These are phyloP conservation scores for Penicillium aurantiogriseum DNA, from an alignment of 2,329 filamentous ascomycete genomes.

Conservation along the genomic window DNA sequence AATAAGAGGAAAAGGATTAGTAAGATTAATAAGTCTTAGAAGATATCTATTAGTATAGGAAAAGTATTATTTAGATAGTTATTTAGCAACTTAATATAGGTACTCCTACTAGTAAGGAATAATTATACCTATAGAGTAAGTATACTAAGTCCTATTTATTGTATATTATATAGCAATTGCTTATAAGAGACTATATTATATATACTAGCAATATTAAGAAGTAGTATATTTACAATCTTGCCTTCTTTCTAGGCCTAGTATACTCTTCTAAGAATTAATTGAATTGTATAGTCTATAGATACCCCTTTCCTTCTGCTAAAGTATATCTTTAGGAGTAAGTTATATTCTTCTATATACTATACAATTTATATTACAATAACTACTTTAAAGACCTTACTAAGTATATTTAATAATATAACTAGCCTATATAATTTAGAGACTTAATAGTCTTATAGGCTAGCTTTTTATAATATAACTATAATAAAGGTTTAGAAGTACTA, in stretches of 20 bases:
- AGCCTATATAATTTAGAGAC: no score
- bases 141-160: neutral
- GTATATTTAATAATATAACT: neutral
- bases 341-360: neutral
- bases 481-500: no score
- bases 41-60: neutral
- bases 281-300: neutral
- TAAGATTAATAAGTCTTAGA: constrained; percentile 1
- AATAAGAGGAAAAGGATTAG: constrained; percentile 11
- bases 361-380: neutral
- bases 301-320: constrained; percentile 3
- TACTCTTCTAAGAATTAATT: neutral
- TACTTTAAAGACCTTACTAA: neutral
- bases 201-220: neutral
- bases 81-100: neutral
- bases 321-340: neutral
- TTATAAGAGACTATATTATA: constrained; percentile 1
- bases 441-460: no score
- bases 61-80: neutral
- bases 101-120: neutral
- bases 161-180: neutral
- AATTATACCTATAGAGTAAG: neutral
- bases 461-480: no score
- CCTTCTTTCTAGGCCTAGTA: neutral
- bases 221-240: neutral